Evolutionary conservation across 495 filamentous ascomycete species (phyloP).

Genomic region (Talaromyces wortmannii): DNA sequence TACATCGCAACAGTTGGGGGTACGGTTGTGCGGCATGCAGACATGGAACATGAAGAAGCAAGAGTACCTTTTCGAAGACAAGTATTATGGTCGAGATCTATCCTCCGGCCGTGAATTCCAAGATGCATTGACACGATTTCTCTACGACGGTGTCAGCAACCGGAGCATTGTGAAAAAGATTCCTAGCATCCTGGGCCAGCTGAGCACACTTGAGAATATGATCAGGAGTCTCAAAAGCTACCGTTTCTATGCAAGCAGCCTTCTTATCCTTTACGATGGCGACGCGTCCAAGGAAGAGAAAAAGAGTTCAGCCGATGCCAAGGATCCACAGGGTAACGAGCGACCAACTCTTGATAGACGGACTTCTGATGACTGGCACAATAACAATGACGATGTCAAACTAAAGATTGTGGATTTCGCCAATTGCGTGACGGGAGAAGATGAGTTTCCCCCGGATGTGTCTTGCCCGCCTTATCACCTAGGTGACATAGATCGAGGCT

Average conservation of each 20-base stretch:
- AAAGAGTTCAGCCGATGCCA: conserved; percentile 10
- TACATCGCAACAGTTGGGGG: conserved; percentile 85
- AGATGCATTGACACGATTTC: conserved; percentile 77
- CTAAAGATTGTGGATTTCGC: conserved; percentile 98
- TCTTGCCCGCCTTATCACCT: conserved; percentile 79
- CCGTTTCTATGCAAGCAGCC: conserved; percentile 91
- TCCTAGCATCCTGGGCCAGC: conserved; percentile 76
- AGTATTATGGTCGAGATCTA: conserved; percentile 88
- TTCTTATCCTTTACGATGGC: conserved; percentile 92
- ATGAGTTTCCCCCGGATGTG: conserved; percentile 51
- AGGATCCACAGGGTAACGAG: conserved; percentile 4
- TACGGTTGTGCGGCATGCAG: conserved; percentile 92
- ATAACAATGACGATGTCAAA: conserved; percentile 49
- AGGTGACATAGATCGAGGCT: conserved; percentile 77
- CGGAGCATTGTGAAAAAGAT: conserved; percentile 75
- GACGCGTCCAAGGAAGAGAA: conserved; percentile 29
- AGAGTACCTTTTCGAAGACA: conserved; percentile 86
- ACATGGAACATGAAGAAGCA: conserved; percentile 84
- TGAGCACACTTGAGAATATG: conserved; percentile 74
- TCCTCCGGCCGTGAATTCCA: conserved; percentile 90
- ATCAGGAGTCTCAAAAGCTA: conserved; percentile 75
- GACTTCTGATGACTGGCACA: conserved; percentile 36
- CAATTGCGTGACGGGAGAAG: conserved; percentile 89
- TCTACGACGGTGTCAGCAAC: conserved; percentile 84
- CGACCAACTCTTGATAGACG: conserved; percentile 15